Conservation (phyloP, 345 rosid species). For the Camelina sativa region DNA sequence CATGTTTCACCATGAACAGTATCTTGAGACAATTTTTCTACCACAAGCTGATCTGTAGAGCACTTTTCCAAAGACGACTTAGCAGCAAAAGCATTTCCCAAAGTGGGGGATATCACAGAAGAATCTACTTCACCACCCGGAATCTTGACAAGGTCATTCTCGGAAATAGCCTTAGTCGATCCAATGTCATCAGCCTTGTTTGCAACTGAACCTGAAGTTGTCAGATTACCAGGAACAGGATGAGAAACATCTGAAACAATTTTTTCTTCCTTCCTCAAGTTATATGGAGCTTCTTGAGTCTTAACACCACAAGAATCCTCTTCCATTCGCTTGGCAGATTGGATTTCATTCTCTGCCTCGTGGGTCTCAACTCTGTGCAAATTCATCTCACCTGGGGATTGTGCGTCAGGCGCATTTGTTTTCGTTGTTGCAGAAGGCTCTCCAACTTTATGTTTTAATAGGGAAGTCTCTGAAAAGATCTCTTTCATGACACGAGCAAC, state of each 20-base stretch:
- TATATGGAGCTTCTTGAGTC: slow-evolving; percentile 27
- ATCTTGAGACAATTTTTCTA: slow-evolving; percentile 15
- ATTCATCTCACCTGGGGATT: slow-evolving; percentile 23
- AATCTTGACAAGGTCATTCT: slow-evolving; percentile 22
- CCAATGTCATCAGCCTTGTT: slow-evolving; percentile 26
- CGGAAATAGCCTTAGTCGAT: slow-evolving; percentile 17
- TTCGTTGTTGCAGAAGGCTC: slow-evolving; percentile 42
- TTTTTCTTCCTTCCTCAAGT: slow-evolving; percentile 24
- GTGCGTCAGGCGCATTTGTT: slow-evolving; percentile 15
- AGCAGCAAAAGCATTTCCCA: slow-evolving; percentile 1
- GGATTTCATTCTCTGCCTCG: slow-evolving; percentile 19
- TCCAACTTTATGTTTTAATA: slow-evolving; percentile 51
- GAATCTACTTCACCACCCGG: slow-evolving; percentile 29
- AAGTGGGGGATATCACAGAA: slow-evolving; percentile 21
- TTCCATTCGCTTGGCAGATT: slow-evolving; percentile 16
- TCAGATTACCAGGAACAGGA: slow-evolving; percentile 26
- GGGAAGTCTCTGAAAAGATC: slow-evolving; percentile 60
- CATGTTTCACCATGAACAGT: slow-evolving; percentile 19
- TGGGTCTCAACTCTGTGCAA: slow-evolving; percentile 23
- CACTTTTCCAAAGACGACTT: slow-evolving; percentile 26
- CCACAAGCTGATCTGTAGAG: slow-evolving; percentile 24
- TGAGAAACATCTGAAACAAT: slow-evolving; percentile 28
- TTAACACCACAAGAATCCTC: slow-evolving; percentile 26
- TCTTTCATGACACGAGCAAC: slow-evolving; percentile 75
- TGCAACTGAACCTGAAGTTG: slow-evolving; percentile 30